These are phyloP conservation scores for Eimeria praecox DNA, from an alignment of 169 alveolate genomes.

Conservation along the genomic window DNA sequence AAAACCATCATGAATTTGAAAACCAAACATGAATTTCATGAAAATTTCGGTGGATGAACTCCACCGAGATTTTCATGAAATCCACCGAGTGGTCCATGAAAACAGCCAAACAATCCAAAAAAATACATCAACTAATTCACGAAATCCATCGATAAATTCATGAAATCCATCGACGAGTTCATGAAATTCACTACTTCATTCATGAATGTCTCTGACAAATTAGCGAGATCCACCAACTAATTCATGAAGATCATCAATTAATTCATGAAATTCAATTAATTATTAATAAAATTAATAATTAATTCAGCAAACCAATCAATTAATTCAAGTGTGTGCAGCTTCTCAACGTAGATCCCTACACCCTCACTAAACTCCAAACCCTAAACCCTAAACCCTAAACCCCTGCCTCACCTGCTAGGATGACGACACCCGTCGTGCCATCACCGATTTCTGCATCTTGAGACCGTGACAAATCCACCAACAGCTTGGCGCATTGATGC, in stretches of 20 bases:
- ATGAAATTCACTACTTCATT: not conserved
- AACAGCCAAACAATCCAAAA: too few relatives aligned
- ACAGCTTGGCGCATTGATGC: conserved; percentile 98
- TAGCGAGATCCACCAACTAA: too few relatives aligned
- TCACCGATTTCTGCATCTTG: conserved; percentile 99
- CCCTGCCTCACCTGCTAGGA: conserved; percentile 97
- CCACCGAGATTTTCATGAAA: not conserved
- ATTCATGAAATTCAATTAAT: too few relatives aligned
- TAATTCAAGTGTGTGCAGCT: too few relatives aligned
- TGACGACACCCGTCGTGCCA: conserved; percentile 99
- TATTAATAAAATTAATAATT: too few relatives aligned
- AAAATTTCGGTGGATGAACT: too few relatives aligned
- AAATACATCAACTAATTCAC: not conserved
- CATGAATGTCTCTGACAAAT: too few relatives aligned
- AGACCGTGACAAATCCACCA: conserved; percentile 98
- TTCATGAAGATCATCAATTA: not conserved
- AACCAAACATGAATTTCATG: not conserved
- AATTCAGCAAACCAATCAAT: too few relatives aligned
- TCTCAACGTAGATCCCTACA: too few relatives aligned
- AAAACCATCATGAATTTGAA: too few relatives aligned
- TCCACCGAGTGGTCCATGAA: not conserved
- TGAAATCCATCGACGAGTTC: not conserved
- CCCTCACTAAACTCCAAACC: too few relatives aligned
- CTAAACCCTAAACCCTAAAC: conserved; percentile 31
- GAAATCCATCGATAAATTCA: not conserved